Base-by-base conservation (phyloP, 2,329 filamentous ascomycete species). In the Phyllosticta ampelicida region DNA sequence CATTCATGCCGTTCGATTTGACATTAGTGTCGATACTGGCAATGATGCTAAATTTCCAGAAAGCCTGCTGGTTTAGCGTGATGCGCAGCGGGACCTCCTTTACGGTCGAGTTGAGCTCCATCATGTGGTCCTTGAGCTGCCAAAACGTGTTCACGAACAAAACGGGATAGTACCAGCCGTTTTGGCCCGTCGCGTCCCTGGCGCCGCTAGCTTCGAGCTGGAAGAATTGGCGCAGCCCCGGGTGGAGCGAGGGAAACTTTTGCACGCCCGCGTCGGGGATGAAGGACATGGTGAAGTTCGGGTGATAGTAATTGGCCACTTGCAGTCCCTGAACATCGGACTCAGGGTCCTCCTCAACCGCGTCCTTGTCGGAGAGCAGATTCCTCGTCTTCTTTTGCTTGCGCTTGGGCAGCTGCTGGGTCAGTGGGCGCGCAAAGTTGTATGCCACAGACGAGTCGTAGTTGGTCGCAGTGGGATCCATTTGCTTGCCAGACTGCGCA, bases 141-240 rank as follows among this genome's bases (percentile, higher is more conserved):
- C 94, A 99, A 74, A 99, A 99, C 3, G 87, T 95, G 75, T 99
- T 99, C 69, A 94, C 78, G 70, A 90, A 99, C 48, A 97, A 75
- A 51, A 96, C 83, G 4, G 94, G 94, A 68, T 87, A 84, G 70
- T 97, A 99, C 91, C 91, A 99, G 61, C 86, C 86, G 73, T 97
- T 90, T 73, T 91, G 82, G 44, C 94, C 94, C 13, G 84, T 84
- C 1, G 80, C 84, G 71, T 99, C 94, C 61, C 94, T 84, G 51
- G 90, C 88, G 52, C 87, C 88, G 1, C 84, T 90, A 1, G 82
- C 73, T 71, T 97, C 94, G 29, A 96, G 80, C 51, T 85, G 84
- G 44, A 96, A 76, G 69, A 87, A 94, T 66, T 90, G 86, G 55
- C 86, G 83, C 58, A 88, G 76, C 0, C 89, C 87, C 1, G 89